Evolutionary conservation across 257 asterid species (phyloP).

Genomic region (Solanum paucissectum): DNA sequence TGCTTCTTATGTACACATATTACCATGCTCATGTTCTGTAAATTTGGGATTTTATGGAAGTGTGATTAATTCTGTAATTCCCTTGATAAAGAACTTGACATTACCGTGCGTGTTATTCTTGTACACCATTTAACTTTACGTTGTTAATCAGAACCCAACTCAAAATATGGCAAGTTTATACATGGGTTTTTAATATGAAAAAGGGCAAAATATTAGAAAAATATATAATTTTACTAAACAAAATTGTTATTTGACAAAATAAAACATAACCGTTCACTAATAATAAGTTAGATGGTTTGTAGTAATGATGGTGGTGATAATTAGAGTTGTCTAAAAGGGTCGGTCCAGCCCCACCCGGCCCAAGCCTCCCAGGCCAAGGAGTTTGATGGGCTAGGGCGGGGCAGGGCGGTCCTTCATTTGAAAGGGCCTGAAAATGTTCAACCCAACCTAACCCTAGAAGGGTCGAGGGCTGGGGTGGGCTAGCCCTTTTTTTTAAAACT

Average conservation of each 20-base stretch:
- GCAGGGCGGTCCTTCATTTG: no score
- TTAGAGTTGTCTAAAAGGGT: no score
- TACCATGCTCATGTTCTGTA: neutral
- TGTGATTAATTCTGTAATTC: neutral
- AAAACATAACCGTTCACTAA: neutral
- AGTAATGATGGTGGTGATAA: neutral
- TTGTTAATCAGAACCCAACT: neutral
- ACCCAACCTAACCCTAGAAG: no score
- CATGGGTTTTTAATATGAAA: neutral
- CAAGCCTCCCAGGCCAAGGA: no score
- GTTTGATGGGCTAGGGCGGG: no score
- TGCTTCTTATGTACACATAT: neutral
- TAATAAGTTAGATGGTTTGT: no score
- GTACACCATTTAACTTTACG: neutral
- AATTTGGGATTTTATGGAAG: neutral
- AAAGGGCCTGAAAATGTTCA: no score
- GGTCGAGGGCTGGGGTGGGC: no score
- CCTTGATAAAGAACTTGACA: neutral
- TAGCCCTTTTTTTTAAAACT: no score
- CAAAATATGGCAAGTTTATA: neutral
- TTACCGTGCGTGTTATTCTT: neutral
- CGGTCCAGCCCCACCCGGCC: accelerated
- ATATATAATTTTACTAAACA: neutral
- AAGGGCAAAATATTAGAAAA: neutral
- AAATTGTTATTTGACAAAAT: neutral